Evolutionary conservation across 192 early-diverging fungal genomes (phyloP).

Genomic region (Coemansia sp.): DNA sequence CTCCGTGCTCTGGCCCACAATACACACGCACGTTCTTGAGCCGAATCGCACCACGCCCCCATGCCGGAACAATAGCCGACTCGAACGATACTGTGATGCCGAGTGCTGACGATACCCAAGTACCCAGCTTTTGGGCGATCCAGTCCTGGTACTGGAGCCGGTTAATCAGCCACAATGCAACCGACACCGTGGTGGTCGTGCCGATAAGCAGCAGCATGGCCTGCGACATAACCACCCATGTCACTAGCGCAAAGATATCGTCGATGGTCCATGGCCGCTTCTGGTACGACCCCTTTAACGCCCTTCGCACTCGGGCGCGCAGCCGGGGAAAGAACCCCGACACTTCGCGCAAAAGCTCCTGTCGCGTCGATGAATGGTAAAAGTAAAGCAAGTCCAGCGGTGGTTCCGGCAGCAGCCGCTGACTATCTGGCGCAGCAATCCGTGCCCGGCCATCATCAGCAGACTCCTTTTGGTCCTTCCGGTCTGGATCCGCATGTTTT

Average conservation of each 20-base stretch:
- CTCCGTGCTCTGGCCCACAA: constrained; percentile 47
- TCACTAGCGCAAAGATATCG: constrained; percentile 81
- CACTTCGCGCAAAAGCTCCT: constrained; percentile 55
- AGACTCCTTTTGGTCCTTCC: background rate
- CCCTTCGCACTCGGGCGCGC: constrained; percentile 55
- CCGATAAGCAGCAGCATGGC: constrained; percentile 78
- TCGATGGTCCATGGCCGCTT: constrained; percentile 75
- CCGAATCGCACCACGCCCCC: constrained; percentile 82
- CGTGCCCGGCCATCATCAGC: background rate
- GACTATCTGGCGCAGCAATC: constrained; percentile 13
- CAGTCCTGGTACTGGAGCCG: constrained; percentile 82
- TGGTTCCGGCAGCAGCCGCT: constrained; percentile 30
- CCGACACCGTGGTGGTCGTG: constrained; percentile 83
- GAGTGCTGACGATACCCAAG: constrained; percentile 72
- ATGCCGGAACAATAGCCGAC: constrained; percentile 85
- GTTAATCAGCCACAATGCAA: constrained; percentile 74
- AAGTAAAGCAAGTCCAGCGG: constrained; percentile 28
- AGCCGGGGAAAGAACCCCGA: constrained; percentile 56
- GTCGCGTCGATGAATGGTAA: constrained; percentile 15
- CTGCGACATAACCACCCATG: constrained; percentile 84
- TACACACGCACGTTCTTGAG: constrained; percentile 73
- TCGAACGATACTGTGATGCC: constrained; percentile 84
- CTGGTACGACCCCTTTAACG: constrained; percentile 55
- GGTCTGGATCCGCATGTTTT: background rate
- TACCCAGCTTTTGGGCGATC: constrained; percentile 68